A percentile compares a stretch with the other conserved stretches of the same genome.
These are phyloP conservation scores for Thermomyces lanuginosus DNA, from an alignment of 2,329 filamentous ascomycete species.

Conservation along the genomic window DNA sequence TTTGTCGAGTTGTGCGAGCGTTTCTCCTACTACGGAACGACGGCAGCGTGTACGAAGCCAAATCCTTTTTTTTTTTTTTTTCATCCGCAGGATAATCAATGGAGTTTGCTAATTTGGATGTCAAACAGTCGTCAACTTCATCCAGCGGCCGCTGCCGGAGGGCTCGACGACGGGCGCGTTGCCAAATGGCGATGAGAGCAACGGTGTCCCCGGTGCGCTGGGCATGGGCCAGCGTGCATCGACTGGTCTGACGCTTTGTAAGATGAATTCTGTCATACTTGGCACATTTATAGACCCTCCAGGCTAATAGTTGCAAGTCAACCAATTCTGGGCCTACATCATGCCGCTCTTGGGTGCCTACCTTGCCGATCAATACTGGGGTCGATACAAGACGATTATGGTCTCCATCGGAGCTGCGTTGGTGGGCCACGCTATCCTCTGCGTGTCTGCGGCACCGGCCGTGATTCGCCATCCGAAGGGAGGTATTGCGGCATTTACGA, in stretches of 20 bases:
- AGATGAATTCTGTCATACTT: no score
- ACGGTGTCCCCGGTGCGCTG: conserved; percentile 1
- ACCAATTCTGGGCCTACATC: conserved; percentile 46
- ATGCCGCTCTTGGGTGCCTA: conserved; percentile 44
- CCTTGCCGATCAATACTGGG: conserved; percentile 52
- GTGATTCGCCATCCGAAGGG: conserved; percentile 1
- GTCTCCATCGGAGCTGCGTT: conserved; percentile 31
- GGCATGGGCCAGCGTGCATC: conserved; percentile 1
- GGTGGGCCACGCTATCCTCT: conserved; percentile 1
- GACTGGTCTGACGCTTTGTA: no score
- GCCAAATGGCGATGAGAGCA: background rate
- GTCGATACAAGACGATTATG: conserved; percentile 54
- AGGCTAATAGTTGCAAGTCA: no score
- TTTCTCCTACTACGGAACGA: no score
- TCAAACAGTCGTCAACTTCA: background rate
- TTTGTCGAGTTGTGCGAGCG: no score
- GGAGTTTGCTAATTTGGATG: no score
- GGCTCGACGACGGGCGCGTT: background rate
- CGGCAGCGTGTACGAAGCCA: no score
- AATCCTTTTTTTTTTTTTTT: no score
- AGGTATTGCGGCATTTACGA: conserved; percentile 1
- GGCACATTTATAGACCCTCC: no score
- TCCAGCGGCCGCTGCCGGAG: background rate
- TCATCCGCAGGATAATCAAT: no score
- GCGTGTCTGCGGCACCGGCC: conserved; percentile 1